A percentile compares a stretch with the other conserved stretches of the same genome.
Evolutionary conservation across 2,329 filamentous ascomycete species (phyloP).

Genomic region (Fusarium redolens): DNA sequence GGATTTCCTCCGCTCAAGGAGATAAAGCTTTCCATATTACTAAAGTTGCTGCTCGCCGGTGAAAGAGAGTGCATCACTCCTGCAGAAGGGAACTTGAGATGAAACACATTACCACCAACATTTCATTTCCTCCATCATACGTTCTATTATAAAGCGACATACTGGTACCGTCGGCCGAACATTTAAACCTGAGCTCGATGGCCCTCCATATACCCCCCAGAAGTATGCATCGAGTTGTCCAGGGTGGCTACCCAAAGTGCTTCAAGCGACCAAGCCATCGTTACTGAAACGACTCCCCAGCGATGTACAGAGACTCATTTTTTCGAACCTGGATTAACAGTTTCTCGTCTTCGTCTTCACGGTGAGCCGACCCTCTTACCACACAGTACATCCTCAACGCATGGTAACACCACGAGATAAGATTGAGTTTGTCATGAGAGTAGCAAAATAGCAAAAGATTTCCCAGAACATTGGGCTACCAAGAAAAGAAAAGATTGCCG

Average conservation of each 20-base stretch:
- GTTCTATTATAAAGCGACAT: no score
- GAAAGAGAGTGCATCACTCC: no score
- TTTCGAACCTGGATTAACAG: slow-evolving; percentile 51
- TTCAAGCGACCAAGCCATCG: slow-evolving; percentile 36
- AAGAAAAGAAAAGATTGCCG: slow-evolving; percentile 52
- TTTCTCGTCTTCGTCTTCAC: slow-evolving; percentile 54
- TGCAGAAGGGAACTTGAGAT: no score
- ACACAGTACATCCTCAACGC: slow-evolving; percentile 47
- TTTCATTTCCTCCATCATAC: no score
- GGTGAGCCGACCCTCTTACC: slow-evolving; percentile 51
- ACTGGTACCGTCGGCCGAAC: no score
- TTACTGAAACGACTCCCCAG: slow-evolving; percentile 50
- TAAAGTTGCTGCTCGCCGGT: no score
- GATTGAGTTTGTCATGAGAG: slow-evolving; percentile 55
- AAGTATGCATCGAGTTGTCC: not conserved
- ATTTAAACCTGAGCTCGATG: no score
- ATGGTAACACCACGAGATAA: slow-evolving; percentile 52
- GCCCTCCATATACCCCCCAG: no score
- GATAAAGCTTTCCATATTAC: no score
- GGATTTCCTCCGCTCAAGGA: no score
- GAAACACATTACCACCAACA: no score
- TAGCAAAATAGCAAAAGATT: slow-evolving; percentile 50
- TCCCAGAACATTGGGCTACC: slow-evolving; percentile 54
- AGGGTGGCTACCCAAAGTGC: slow-evolving; percentile 18
- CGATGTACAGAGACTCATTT: slow-evolving; percentile 50